A percentile compares a stretch with the other conserved stretches of the same genome.
Conservation (phyloP, 495 filamentous ascomycete genomes). For the Penicillium bialowiezense region DNA sequence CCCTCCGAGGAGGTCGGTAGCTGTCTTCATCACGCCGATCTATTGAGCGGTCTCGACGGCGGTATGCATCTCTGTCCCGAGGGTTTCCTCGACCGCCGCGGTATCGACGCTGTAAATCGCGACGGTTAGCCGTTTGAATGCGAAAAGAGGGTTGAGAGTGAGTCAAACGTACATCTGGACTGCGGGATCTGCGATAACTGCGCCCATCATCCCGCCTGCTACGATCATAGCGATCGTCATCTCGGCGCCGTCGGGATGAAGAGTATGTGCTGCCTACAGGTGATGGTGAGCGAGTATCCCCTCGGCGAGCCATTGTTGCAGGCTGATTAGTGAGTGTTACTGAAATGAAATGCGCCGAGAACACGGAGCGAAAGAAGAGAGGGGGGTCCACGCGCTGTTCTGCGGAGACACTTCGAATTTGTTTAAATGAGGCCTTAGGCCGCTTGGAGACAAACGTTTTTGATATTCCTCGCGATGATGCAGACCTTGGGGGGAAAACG, state of each 20-base stretch:
- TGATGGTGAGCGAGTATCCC: conserved; percentile 93
- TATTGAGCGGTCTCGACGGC: conserved; percentile 71
- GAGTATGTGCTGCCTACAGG: conserved; percentile 86
- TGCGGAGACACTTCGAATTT: not conserved
- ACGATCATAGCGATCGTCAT: conserved; percentile 71
- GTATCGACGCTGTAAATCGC: conserved; percentile 51
- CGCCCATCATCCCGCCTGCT: conserved; percentile 61
- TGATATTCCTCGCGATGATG: not conserved
- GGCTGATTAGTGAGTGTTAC: conserved; percentile 65
- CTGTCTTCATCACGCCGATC: conserved; percentile 68
- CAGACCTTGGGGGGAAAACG: not conserved
- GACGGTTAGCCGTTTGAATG: conserved; percentile 25
- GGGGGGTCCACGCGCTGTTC: not conserved
- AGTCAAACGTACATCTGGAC: conserved; percentile 60
- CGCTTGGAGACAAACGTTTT: not conserved
- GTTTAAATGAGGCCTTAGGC: not conserved
- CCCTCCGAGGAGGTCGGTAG: conserved; percentile 57
- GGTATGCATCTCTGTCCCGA: conserved; percentile 57
- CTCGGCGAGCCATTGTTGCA: conserved; percentile 83
- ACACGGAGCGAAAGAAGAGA: conserved; percentile 14
- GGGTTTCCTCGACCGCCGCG: conserved; percentile 58
- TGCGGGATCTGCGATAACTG: conserved; percentile 65
- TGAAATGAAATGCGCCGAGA: conserved; percentile 40
- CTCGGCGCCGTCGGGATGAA: conserved; percentile 71
- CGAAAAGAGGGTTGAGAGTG: not conserved